These are phyloP conservation scores for Mucuna pruriens DNA, from an alignment of 306 rosid genomes.

Conservation along the genomic window DNA sequence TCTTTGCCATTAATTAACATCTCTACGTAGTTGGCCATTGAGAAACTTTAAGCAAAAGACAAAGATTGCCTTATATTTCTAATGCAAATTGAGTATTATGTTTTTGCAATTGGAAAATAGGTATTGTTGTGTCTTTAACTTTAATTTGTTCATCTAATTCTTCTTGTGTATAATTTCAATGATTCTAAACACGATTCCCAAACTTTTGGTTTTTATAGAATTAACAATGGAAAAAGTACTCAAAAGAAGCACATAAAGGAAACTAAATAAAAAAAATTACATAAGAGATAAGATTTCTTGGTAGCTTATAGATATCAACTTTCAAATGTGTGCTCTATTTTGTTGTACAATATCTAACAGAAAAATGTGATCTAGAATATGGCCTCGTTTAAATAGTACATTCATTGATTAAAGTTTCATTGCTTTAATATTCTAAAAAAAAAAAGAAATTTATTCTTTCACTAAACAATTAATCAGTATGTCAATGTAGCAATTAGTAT, in stretches of 20 bases:
- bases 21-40: slow-evolving; percentile 3
- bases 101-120: not conserved
- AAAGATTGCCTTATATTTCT: slow-evolving; percentile 21
- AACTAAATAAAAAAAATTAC: slow-evolving; percentile 4
- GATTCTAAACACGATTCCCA: slow-evolving; percentile 13
- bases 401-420: not conserved
- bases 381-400: not conserved
- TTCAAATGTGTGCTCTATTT: not conserved
- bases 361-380: slow-evolving; percentile 9
- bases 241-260: slow-evolving; percentile 16
- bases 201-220: slow-evolving; percentile 37
- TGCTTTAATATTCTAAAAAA: not conserved
- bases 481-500: not conserved
- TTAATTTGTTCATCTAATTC: slow-evolving; percentile 17
- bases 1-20: slow-evolving; percentile 18
- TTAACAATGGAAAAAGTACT: slow-evolving; percentile 15
- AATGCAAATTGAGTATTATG: slow-evolving; percentile 12
- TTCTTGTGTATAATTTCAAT: not conserved
- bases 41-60: slow-evolving; percentile 36
- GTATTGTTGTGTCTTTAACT: not conserved
- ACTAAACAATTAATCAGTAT: not conserved
- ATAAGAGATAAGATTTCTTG: slow-evolving; percentile 37
- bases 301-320: slow-evolving; percentile 21
- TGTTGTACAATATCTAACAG: slow-evolving; percentile 13
- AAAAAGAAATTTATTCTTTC: not conserved